Conservation (phyloP, 371 early-diverging fungal genomes). For the Mucor plumbeus region DNA sequence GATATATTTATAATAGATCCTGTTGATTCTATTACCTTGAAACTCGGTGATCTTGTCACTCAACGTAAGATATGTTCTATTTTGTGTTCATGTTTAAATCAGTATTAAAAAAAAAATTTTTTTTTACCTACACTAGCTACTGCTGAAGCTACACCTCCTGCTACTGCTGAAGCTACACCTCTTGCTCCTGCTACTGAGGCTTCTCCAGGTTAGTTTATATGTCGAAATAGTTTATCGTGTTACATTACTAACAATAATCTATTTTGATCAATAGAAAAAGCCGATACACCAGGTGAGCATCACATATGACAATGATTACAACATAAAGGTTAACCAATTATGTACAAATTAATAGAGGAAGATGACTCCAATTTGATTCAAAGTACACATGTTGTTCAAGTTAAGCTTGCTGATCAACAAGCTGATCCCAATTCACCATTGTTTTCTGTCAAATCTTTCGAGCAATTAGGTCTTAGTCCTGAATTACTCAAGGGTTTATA, state of each 20-base stretch:
- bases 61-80: conserved; percentile 25
- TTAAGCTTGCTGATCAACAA: conserved; percentile 81
- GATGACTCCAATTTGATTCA: conserved; percentile 47
- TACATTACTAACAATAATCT: background rate
- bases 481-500: conserved; percentile 93
- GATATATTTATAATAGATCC: conserved; percentile 19
- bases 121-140: background rate
- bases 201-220: too few relatives aligned
- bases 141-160: background rate
- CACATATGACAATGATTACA: background rate
- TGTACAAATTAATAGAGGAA: background rate
- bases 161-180: background rate
- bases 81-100: background rate
- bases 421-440: conserved; percentile 81
- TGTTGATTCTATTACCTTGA: conserved; percentile 37
- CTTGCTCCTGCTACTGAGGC: too few relatives aligned
- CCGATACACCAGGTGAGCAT: background rate
- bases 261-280: background rate
- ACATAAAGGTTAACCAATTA: background rate
- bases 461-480: conserved; percentile 73
- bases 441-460: conserved; percentile 80
- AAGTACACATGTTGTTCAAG: conserved; percentile 74
- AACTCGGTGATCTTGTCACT: conserved; percentile 40
- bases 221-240: too few relatives aligned
- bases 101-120: background rate